Evolutionary conservation across 169 alveolate species (phyloP).

Genomic region (Plasmodium ovale): DNA sequence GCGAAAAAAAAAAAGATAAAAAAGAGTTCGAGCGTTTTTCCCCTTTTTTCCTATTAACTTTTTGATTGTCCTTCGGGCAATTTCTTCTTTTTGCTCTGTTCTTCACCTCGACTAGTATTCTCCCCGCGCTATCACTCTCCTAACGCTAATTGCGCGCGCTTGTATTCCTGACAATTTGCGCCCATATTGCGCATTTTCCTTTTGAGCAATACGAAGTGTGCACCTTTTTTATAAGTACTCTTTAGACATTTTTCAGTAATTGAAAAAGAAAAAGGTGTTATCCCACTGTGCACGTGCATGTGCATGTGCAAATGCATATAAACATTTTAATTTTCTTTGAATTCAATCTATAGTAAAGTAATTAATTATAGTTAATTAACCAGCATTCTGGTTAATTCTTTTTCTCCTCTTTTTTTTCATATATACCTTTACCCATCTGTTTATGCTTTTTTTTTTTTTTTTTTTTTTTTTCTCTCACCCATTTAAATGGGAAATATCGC

Average conservation of each 20-base stretch:
- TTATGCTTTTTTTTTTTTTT: too few relatives aligned
- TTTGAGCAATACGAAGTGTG: slow-evolving; percentile 12
- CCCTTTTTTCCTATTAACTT: neutral
- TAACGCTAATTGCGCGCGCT: neutral
- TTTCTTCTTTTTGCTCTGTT: too few relatives aligned
- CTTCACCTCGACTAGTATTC: too few relatives aligned
- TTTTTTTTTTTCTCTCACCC: too few relatives aligned
- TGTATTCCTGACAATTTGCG: neutral
- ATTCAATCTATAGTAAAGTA: slow-evolving; percentile 18
- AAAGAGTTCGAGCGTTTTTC: neutral
- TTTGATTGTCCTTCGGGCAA: neutral
- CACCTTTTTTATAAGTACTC: slow-evolving; percentile 16
- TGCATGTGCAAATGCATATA: too few relatives aligned
- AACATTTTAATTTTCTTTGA: slow-evolving; percentile 41
- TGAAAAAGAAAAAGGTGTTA: slow-evolving; percentile 10
- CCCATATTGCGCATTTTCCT: neutral
- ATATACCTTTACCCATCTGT: too few relatives aligned
- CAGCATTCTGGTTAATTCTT: neutral
- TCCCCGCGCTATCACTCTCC: too few relatives aligned
- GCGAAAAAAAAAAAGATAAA: neutral
- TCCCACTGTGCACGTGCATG: neutral
- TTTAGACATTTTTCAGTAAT: neutral
- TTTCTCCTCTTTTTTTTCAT: too few relatives aligned
- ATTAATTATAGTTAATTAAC: slow-evolving; percentile 21
- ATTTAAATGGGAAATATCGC: neutral